These are phyloP conservation scores for Gonium pectorale DNA, from an alignment of 139 green algal species.

Conservation along the genomic window DNA sequence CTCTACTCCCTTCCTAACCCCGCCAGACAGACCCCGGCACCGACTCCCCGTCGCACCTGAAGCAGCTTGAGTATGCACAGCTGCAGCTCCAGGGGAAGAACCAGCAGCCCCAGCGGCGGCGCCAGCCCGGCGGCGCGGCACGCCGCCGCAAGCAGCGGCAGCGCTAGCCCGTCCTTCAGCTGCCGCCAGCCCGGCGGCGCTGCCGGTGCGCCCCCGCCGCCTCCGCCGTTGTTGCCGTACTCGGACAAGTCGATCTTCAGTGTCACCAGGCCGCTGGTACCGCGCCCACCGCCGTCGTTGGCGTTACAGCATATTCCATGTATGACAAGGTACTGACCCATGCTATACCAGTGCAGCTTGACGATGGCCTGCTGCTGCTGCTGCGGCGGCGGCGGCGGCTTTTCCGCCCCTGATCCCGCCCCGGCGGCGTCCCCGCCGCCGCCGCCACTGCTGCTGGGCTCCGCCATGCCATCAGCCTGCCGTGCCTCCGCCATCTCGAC, in stretches of 20 bases:
- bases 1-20: too few relatives aligned
- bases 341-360: slow-evolving; percentile 27
- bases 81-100: slow-evolving; percentile 44
- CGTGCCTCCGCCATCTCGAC: background rate
- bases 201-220: background rate
- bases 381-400: background rate
- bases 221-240: background rate
- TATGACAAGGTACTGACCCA: slow-evolving; percentile 28
- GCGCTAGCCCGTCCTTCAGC: slow-evolving; percentile 24
- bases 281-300: background rate
- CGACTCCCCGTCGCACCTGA: background rate
- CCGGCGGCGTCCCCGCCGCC: background rate
- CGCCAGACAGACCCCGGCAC: too few relatives aligned
- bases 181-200: background rate
- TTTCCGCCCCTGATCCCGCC: background rate
- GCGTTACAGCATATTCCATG: background rate
- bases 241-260: slow-evolving; percentile 16
- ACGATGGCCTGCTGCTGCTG: background rate
- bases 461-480: background rate
- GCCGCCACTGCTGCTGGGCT: background rate
- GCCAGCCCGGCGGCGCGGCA: slow-evolving; percentile 2
- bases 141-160: slow-evolving; percentile 34
- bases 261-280: background rate
- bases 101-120: slow-evolving; percentile 8
- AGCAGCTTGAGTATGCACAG: slow-evolving; percentile 5